Evolutionary conservation across 2,329 filamentous ascomycete species (phyloP).

Genomic region (Chaetomiaceae sp.): DNA sequence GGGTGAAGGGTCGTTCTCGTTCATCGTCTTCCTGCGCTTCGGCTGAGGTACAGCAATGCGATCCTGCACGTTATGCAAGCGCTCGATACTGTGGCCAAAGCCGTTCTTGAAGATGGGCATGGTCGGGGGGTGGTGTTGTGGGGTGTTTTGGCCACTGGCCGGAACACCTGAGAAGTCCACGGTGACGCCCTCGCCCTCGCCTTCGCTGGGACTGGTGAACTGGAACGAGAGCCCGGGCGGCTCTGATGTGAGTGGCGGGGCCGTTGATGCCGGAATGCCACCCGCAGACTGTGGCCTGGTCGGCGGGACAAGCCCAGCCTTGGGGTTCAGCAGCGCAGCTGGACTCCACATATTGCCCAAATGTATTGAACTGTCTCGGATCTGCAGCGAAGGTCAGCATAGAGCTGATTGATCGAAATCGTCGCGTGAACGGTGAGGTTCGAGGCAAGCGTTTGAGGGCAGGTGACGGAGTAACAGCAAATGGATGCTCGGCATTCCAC

Average conservation of each 20-base stretch:
- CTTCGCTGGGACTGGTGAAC: conserved; percentile 34
- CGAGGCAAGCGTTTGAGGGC: too few species aligned
- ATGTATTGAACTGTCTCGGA: not conserved
- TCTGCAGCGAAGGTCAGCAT: not conserved
- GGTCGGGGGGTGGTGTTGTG: conserved; percentile 10
- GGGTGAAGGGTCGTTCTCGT: conserved; percentile 36
- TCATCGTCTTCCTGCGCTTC: conserved; percentile 62
- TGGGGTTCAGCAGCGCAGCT: conserved; percentile 36
- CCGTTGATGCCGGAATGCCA: conserved; percentile 20
- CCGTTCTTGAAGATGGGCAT: conserved; percentile 31
- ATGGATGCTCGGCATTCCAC: too few species aligned
- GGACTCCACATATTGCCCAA: conserved; percentile 26
- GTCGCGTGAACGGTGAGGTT: not conserved
- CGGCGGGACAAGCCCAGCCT: conserved; percentile 17
- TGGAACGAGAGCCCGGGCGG: conserved; percentile 35
- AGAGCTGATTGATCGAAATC: not conserved
- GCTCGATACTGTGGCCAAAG: conserved; percentile 62
- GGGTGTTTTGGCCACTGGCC: conserved; percentile 29
- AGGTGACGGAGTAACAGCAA: too few species aligned
- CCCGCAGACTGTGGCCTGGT: conserved; percentile 15
- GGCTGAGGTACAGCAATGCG: conserved; percentile 52
- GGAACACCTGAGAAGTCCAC: conserved; percentile 29
- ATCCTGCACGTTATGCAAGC: conserved; percentile 66
- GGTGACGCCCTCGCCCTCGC: conserved; percentile 27
- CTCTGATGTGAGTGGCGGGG: conserved; percentile 22